Base-by-base conservation (phyloP, 1,284 basidiomycete species). In the Ganoderma lingzhi region DNA sequence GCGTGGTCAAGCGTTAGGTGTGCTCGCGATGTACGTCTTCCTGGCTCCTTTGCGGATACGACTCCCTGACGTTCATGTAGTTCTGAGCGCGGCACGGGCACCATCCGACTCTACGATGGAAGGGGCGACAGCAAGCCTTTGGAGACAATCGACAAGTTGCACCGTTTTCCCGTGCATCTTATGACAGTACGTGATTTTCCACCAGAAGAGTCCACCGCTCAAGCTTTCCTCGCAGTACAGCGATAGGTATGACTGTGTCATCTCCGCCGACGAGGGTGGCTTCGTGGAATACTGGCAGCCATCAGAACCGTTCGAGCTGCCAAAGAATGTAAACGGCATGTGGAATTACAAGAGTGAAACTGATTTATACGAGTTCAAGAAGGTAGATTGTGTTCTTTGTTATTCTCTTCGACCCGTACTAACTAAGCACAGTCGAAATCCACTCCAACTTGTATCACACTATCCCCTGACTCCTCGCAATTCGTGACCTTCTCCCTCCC, bases 221-320 rank as follows among this genome's bases (percentile, higher is more conserved):
- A 30, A 64, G 9, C 15, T 32, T 12, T 28, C 6, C 35, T 64
- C 72, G 19, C 72, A 98, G 95, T 99, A 96, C 83, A 96, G 95
- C 70, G 90, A 97, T 72, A 87, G 87, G 75, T 97, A 93, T 79
- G 93, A 99, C 78, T 94, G 93, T 10, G 96, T 99, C 23, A 87
- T 99, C 10, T 98, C 97, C 4, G 96, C 96, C 3, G 98, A 99
- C 77, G 93, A 97, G 78, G 91, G 89, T 15, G 98, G 98, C 0
- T 98, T 99, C 78, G 83, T 99, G 64, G 98, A 99, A 80, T 99
- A 98, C 80, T 99, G 98, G 98, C 90, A 92, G 77, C 96, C 96
- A 0, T 82, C 79, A 10, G 96, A 97, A 76, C 94, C 95, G 0
- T 98, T 96, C 76, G 91, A 91, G 63, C 84, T 92, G 51, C 97